Percentiles rank a stretch among this genome's conserved stretches.
Conservation (phyloP, 805 yeast genomes). For the Candida verbasci region DNA sequence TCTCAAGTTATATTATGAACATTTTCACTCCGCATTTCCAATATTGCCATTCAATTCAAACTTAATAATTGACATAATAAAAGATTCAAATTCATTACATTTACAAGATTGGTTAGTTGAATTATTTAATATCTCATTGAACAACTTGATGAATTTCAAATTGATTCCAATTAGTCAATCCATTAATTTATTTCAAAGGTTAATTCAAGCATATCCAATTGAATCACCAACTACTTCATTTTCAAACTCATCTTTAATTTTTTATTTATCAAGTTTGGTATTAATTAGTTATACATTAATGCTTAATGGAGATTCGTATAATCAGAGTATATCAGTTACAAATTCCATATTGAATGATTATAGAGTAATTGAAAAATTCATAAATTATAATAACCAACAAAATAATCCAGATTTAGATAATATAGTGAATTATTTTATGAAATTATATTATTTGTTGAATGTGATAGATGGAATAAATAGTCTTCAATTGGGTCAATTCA, state of each 20-base stretch:
- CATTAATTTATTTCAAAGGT: conserved; percentile 28
- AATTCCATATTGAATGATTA: conserved; percentile 56
- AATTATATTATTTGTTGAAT: conserved; percentile 45
- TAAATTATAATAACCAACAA: conserved; percentile 30
- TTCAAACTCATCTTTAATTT: conserved; percentile 22
- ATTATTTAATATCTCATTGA: conserved; percentile 37
- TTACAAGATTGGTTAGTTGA: conserved; percentile 32
- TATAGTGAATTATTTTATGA: conserved; percentile 28
- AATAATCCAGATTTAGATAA: conserved; percentile 17
- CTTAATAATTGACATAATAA: conserved; percentile 18
- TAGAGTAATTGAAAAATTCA: conserved; percentile 43
- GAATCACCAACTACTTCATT: too few species aligned
- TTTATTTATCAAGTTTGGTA: conserved; percentile 27
- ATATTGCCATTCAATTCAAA: conserved; percentile 35
- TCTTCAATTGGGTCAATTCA: conserved; percentile 31
- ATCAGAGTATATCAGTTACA: conserved; percentile 51
- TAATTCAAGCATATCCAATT: conserved; percentile 10
- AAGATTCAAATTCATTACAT: conserved; percentile 19
- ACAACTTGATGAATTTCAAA: conserved; percentile 34
- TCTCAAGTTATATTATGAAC: conserved; percentile 38
- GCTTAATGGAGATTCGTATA: conserved; percentile 56
- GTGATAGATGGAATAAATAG: conserved; percentile 33
- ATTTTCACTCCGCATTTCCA: conserved; percentile 43
- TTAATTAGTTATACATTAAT: conserved; percentile 52
- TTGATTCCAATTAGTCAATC: conserved; percentile 28